phyloP scores from a whole-genome alignment of 2,329 filamentous ascomycete genomes.

The Aspergillus pseudoglaucus region DNA sequence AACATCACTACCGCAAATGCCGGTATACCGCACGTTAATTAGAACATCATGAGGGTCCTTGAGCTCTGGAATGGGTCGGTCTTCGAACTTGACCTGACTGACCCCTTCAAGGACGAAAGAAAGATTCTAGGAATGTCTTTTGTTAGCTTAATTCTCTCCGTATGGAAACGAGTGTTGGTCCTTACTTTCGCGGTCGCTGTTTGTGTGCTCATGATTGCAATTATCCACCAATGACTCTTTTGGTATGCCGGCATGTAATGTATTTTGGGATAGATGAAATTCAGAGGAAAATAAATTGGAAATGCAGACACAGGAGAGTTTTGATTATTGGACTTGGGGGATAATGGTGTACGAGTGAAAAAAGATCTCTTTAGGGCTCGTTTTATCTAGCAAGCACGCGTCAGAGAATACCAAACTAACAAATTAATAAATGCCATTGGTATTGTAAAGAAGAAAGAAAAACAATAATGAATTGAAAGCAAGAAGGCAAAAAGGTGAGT shows the following conservation, averaged over 20 bases:
- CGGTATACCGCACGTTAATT: slow-evolving; percentile 75
- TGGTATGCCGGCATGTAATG: too few species aligned
- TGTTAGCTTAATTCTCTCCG: background rate
- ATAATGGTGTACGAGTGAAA: too few species aligned
- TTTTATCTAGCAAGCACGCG: too few species aligned
- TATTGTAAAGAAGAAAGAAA: background rate
- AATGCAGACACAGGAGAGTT: too few species aligned
- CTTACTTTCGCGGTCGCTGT: slow-evolving; percentile 1
- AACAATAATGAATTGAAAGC: background rate
- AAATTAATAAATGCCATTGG: too few species aligned
- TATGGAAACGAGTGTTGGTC: background rate
- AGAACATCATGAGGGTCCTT: slow-evolving; percentile 66
- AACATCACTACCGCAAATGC: slow-evolving; percentile 82
- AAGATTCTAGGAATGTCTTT: slow-evolving; percentile 54
- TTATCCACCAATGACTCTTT: too few species aligned
- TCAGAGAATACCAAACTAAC: too few species aligned
- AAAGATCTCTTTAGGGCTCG: too few species aligned
- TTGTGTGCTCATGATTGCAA: slow-evolving; percentile 3
- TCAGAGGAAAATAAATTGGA: too few species aligned
- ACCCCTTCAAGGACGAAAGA: slow-evolving; percentile 78
- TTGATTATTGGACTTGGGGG: background rate
- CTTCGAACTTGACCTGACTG: slow-evolving; percentile 65
- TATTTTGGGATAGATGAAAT: too few species aligned
- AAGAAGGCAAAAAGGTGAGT: background rate
- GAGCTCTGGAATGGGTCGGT: slow-evolving; percentile 66